Evolutionary conservation across 129 eudicot genomes (phyloP), one percentile per base, ranked within the genome.

Genomic region (Ambrosia trifida): DNA sequence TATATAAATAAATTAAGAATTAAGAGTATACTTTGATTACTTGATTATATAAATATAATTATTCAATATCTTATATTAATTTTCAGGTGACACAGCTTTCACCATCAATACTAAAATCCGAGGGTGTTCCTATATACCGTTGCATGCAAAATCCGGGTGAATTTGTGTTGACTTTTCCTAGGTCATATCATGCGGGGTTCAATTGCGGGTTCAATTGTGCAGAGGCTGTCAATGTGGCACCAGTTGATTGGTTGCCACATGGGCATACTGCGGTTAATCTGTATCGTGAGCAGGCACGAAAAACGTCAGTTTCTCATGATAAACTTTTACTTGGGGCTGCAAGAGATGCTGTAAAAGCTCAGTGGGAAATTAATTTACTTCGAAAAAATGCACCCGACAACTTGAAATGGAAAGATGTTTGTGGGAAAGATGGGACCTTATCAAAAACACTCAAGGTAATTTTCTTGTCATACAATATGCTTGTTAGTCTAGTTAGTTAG

Each of bases 181-280:
- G 98, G 51, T 90, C 96, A 52, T 94, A 94, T 83, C 97, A 94
- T 83, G 76, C 98, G 49, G 98, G 98, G 50, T 94, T 94, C 85
- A 94, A 94, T 65, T 87, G 87, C 51, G 98, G 98, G 18, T 89
- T 94, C 70, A 94, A 94, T 56, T 94, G 98, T 84, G 98, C 98
- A 31, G 98, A 94, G 82, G 98, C 98, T 54, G 98, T 94, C 41
- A 94, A 94, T 79, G 95, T 87, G 59, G 98, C 97, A 14, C 98
- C 98, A 71, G 79, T 94, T 82, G 96, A 94, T 68, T 94, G 98
- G 98, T 78, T 94, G 82, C 98, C 93, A 20, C 97, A 89, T 63
- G 98, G 98, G 43, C 85, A 80, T 72, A 83, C 76, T 74, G 98
- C 98, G 47, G 80, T 95, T 31, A 91, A 95, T 83, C 89, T 90